Evolutionary conservation across 352 stramenopile genomes (phyloP).

Genomic region (Pythium dissotocum): DNA sequence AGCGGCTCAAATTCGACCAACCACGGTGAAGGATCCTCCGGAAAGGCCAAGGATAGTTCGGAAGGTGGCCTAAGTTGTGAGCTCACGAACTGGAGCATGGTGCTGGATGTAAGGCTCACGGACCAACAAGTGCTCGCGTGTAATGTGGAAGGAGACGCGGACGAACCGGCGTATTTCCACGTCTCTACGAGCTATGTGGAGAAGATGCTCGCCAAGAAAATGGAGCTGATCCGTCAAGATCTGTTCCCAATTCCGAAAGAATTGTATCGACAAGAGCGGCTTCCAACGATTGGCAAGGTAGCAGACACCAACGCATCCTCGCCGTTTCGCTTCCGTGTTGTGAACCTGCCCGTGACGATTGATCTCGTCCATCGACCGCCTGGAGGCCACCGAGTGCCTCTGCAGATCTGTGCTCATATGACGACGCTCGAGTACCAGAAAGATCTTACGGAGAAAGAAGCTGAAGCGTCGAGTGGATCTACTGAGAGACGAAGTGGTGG

Average conservation of each 20-base stretch:
- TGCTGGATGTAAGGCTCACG: slow-evolving; percentile 35
- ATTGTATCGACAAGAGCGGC: not conserved
- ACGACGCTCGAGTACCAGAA: not conserved
- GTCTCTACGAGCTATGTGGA: slow-evolving; percentile 51
- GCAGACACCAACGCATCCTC: not conserved
- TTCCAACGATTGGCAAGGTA: not conserved
- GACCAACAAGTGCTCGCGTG: slow-evolving; percentile 39
- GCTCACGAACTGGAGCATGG: slow-evolving; percentile 19
- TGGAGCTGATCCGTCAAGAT: slow-evolving; percentile 39
- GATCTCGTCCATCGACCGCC: slow-evolving; percentile 2
- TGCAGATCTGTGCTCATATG: not conserved
- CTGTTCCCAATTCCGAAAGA: slow-evolving; percentile 24
- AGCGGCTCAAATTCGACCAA: not conserved
- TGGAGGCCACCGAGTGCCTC: not conserved
- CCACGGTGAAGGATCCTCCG: not conserved
- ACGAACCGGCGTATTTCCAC: slow-evolving; percentile 37
- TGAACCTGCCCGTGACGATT: not conserved
- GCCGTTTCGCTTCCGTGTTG: slow-evolving; percentile 8
- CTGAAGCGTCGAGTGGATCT: not conserved
- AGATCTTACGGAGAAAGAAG: not conserved
- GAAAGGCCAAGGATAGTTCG: slow-evolving; percentile 1
- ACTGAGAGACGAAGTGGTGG: not conserved
- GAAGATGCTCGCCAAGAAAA: slow-evolving; percentile 34
- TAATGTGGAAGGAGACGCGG: slow-evolving; percentile 32
- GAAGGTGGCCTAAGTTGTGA: slow-evolving; percentile 20